Evolutionary conservation across 306 rosid genomes (phyloP), one percentile per base, ranked within the genome.

Genomic region (Casuarina cunninghamiana): DNA sequence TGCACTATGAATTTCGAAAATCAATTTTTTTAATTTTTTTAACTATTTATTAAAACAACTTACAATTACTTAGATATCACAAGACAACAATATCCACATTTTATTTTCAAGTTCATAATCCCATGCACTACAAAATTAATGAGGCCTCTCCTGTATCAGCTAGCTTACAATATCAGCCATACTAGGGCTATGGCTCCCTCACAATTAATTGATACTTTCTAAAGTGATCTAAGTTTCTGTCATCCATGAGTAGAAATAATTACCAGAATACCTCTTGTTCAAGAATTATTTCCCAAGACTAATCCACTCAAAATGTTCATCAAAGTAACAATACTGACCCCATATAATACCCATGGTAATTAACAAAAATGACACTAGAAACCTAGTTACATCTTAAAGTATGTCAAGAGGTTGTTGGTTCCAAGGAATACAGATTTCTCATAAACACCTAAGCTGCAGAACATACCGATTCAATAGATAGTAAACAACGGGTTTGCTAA

Each of bases 401-500:
- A 15, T 32, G 44, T 9, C 42, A 35, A 11, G 37, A 35, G 37
- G 68, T 13, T 15, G 0, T 10, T 42, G 43, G 21, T 76, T 77
- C 57, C 60, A 19, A 48, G 45, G 41, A 53, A 69, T 38, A 46
- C 9, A 71, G 38, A 46, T 53, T 55, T 62, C 37, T 77, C 42
- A 26, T 35, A 10, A 41, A 68, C 32, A 26, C 58, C 60, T 21
- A 68, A 69, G 53, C 61, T 66, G 74, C 32, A 75, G 53, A 83
- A 75, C 78, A 49, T 83, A 89, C 99, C 99, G 91, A 78, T 96
- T 96, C 86, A 96, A 70, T 84, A 96, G 57, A 87, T 87, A 83
- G 87, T 87, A 96, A 77, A 96, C 86, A 73, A 88, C 61, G 39
- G 96, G 90, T 91, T 96, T 96, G 93, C 98, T 91, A 65, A 90